Conservation (phyloP, 139 green algal genomes). For the Asterochloris erici region DNA sequence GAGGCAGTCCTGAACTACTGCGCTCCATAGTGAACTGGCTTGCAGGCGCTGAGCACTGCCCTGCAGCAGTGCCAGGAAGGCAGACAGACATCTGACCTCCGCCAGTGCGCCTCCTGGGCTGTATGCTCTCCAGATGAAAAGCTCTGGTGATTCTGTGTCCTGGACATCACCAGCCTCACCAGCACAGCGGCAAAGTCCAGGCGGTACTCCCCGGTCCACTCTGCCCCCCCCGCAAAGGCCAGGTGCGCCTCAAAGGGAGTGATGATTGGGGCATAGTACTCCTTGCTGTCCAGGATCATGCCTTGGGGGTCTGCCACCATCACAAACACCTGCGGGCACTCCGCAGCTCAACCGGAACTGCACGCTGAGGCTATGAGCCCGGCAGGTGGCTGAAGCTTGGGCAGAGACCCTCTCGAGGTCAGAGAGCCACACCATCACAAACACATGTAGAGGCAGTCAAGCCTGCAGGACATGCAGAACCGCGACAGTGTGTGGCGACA, state of each 20-base stretch:
- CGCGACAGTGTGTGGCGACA: no score
- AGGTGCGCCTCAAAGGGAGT: slow-evolving; percentile 85
- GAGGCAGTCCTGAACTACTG: background rate
- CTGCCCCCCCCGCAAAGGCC: slow-evolving; percentile 40
- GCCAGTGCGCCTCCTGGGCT: background rate
- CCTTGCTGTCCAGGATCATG: slow-evolving; percentile 81
- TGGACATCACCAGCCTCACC: background rate
- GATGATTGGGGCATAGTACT: slow-evolving; percentile 89
- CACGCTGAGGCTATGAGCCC: slow-evolving; percentile 6
- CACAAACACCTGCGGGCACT: slow-evolving; percentile 50
- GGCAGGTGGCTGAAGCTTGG: background rate
- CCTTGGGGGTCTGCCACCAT: slow-evolving; percentile 65
- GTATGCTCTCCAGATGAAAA: background rate
- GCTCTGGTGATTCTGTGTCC: background rate
- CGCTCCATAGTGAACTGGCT: background rate
- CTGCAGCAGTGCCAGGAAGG: background rate
- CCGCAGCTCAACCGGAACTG: no score
- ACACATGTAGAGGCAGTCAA: no score
- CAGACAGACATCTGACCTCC: background rate
- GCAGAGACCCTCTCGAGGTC: no score
- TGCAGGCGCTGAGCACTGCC: background rate
- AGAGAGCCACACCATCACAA: no score
- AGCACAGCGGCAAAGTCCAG: slow-evolving; percentile 40
- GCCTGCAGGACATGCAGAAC: no score
- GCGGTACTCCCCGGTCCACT: slow-evolving; percentile 25